A percentile compares a stretch with the other conserved stretches of the same genome.
Conservation (phyloP, 1,284 basidiomycete species). For the Fomitopsis betulina region DNA sequence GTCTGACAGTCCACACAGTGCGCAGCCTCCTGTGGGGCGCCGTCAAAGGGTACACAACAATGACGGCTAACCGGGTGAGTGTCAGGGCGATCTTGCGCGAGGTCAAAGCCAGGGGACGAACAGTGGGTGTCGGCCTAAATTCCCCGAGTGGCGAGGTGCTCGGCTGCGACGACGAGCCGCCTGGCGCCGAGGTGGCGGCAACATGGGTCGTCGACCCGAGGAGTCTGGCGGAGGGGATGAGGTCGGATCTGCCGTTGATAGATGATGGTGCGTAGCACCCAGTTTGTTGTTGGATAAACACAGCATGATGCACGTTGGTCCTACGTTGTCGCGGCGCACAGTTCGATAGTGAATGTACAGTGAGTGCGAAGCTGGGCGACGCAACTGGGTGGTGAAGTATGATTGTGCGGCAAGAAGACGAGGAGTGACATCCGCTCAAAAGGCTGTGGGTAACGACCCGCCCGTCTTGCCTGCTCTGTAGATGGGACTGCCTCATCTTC, state of each 20-base stretch:
- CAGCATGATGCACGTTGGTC: too few relatives aligned
- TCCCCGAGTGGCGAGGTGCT: slow-evolving; percentile 1
- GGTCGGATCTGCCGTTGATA: slow-evolving; percentile 26
- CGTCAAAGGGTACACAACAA: slow-evolving; percentile 69
- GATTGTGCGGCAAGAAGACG: too few relatives aligned
- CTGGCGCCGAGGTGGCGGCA: slow-evolving; percentile 36
- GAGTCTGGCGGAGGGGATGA: slow-evolving; percentile 71
- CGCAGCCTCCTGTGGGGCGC: slow-evolving; percentile 69
- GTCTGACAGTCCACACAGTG: slow-evolving; percentile 65
- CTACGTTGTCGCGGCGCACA: too few relatives aligned
- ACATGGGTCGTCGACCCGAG: slow-evolving; percentile 74
- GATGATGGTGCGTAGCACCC: background rate
- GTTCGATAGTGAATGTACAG: too few relatives aligned
- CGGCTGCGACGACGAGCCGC: background rate
- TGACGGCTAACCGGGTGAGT: slow-evolving; percentile 77
- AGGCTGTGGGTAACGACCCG: too few relatives aligned
- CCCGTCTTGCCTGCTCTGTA: too few relatives aligned
- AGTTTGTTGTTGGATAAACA: background rate
- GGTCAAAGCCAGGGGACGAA: slow-evolving; percentile 32
- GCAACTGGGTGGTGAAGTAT: too few relatives aligned
- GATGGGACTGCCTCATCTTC: too few relatives aligned
- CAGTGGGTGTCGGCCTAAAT: slow-evolving; percentile 7
- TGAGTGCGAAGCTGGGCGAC: too few relatives aligned
- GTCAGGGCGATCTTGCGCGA: slow-evolving; percentile 69
- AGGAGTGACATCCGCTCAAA: too few relatives aligned